Percentiles rank a stretch among this genome's conserved stretches.
Evolutionary conservation across 768 basidiomycete genomes (phyloP).

Genomic region (Termitomyces sp.): DNA sequence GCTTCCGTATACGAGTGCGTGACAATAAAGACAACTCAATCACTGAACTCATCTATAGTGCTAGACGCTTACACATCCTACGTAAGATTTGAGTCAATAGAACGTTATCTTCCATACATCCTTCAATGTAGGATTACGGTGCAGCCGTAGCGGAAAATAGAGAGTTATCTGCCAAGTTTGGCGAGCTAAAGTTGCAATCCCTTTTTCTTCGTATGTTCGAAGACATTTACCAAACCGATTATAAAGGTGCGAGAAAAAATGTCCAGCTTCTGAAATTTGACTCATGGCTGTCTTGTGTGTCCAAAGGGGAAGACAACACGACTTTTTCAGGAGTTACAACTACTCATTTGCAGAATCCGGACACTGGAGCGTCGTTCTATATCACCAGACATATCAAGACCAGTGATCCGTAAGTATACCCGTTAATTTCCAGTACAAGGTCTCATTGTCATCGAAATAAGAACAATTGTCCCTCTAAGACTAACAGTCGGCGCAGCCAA

Average conservation of each 20-base stretch:
- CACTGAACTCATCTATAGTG: neutral
- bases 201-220: slow-evolving; percentile 14
- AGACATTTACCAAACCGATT: slow-evolving; percentile 11
- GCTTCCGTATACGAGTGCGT: slow-evolving; percentile 14
- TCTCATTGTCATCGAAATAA: neutral
- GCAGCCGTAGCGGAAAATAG: slow-evolving; percentile 12
- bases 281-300: neutral
- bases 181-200: slow-evolving; percentile 15
- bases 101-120: neutral
- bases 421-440: neutral
- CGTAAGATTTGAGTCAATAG: neutral
- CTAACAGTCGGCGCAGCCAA: slow-evolving; percentile 9
- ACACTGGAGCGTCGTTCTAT: slow-evolving; percentile 14
- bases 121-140: slow-evolving; percentile 12
- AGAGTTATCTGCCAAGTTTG: slow-evolving; percentile 11
- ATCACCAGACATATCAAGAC: slow-evolving; percentile 11
- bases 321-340: slow-evolving; percentile 12
- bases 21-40: too few species aligned
- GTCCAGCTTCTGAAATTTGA: neutral
- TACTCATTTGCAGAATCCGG: slow-evolving; percentile 13
- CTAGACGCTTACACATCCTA: slow-evolving; percentile 15
- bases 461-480: slow-evolving; percentile 5
- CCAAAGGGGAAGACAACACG: slow-evolving; percentile 12
- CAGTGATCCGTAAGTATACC: slow-evolving; percentile 6
- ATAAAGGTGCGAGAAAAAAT: slow-evolving; percentile 2